Evolutionary conservation across 2,329 filamentous ascomycete species (phyloP).

Genomic region (Fusarium mundagurra): DNA sequence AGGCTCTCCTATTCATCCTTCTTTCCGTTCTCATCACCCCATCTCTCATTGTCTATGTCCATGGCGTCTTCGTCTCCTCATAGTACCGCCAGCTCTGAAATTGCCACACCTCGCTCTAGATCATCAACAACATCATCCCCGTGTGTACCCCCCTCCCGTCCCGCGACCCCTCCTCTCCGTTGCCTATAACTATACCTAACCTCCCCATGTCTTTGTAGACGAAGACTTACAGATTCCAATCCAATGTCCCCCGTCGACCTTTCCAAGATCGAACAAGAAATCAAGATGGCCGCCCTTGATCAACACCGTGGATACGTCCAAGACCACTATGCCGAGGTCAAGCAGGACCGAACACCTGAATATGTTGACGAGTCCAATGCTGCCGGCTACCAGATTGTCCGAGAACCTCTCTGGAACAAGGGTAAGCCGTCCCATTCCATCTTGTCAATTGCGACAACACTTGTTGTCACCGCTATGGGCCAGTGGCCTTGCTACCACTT

Average conservation of each 20-base stretch:
- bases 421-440: constrained; percentile 54
- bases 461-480: constrained; percentile 25
- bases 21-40: constrained; percentile 39
- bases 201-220: constrained; percentile 60
- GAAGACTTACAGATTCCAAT: constrained; percentile 62
- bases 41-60: constrained; percentile 38
- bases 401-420: constrained; percentile 73
- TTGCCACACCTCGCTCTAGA: constrained; percentile 63
- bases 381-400: constrained; percentile 68
- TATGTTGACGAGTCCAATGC: constrained; percentile 63
- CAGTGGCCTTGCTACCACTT: neutral
- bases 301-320: constrained; percentile 69
- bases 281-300: constrained; percentile 69
- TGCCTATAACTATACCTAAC: constrained; percentile 56
- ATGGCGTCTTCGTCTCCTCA: constrained; percentile 51
- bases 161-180: constrained; percentile 47
- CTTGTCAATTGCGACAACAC: constrained; percentile 14
- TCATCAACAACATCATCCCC: constrained; percentile 57
- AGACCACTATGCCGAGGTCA: constrained; percentile 64
- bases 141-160: constrained; percentile 56
- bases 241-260: constrained; percentile 68
- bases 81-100: constrained; percentile 60
- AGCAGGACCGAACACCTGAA: constrained; percentile 63
- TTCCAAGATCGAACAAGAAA: constrained; percentile 64
- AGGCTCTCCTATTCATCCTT: constrained; percentile 39